Percentiles rank a stretch among this genome's conserved stretches.
Evolutionary conservation across 768 basidiomycete genomes (phyloP).

Genomic region (Polyporus arcularius): DNA sequence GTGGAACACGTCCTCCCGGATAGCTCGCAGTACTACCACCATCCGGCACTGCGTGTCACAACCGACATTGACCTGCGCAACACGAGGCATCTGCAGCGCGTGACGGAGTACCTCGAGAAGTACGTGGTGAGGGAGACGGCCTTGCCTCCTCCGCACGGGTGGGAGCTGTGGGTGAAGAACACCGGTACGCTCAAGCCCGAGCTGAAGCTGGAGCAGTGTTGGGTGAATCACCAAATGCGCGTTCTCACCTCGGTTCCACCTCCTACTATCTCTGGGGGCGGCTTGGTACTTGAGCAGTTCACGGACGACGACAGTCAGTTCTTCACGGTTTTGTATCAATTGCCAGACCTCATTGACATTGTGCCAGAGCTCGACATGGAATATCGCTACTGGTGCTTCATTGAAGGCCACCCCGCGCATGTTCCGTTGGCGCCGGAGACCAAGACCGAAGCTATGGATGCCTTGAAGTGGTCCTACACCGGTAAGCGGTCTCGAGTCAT

Average conservation of each 20-base stretch:
- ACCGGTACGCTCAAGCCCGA: conserved; percentile 33
- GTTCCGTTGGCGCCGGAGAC: conserved; percentile 55
- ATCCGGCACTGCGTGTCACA: conserved; percentile 59
- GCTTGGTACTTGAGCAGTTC: conserved; percentile 18
- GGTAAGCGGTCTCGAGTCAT: conserved; percentile 36
- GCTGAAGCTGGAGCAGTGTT: conserved; percentile 46
- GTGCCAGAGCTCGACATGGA: conserved; percentile 67
- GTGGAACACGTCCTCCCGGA: conserved; percentile 76
- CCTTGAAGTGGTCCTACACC: conserved; percentile 80
- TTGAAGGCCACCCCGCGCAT: conserved; percentile 81
- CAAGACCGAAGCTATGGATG: conserved; percentile 69
- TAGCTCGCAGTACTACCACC: conserved; percentile 67
- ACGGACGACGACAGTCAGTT: conserved; percentile 45
- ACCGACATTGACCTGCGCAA: conserved; percentile 71
- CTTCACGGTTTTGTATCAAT: background rate
- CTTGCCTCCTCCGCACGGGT: conserved; percentile 40
- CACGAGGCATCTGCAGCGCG: conserved; percentile 47
- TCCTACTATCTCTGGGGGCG: conserved; percentile 25
- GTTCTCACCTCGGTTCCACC: conserved; percentile 51
- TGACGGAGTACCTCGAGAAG: conserved; percentile 47
- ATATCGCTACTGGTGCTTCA: conserved; percentile 80
- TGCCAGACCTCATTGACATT: background rate
- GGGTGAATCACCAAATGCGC: conserved; percentile 68
- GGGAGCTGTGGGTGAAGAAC: conserved; percentile 68
- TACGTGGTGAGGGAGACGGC: conserved; percentile 32